A percentile compares a stretch with the other conserved stretches of the same genome.
Conservation (phyloP, 306 rosid genomes). For the Biancaea sappan region DNA sequence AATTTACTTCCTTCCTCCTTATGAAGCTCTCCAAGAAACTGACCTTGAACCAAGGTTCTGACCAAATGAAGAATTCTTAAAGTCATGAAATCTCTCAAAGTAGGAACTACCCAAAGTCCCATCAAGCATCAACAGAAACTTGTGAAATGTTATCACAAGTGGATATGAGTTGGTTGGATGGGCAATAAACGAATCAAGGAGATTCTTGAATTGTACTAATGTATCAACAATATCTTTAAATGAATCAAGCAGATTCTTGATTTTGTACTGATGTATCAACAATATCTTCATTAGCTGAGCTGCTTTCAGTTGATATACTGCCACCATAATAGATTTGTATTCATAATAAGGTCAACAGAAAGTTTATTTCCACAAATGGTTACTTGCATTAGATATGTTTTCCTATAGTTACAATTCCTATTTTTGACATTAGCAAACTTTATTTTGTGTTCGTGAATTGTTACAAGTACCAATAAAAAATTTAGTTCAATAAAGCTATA, state of each 20-base stretch:
- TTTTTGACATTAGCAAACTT: not conserved
- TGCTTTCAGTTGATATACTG: not conserved
- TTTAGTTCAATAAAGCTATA: too few relatives aligned
- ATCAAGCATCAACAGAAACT: slow-evolving; percentile 76
- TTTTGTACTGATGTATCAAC: slow-evolving; percentile 34
- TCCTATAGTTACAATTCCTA: not conserved
- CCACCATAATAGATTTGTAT: slow-evolving; percentile 42
- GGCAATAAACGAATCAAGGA: slow-evolving; percentile 56
- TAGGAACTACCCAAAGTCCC: slow-evolving; percentile 57
- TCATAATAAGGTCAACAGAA: not conserved
- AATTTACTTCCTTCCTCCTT: slow-evolving; percentile 56
- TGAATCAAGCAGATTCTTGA: too few relatives aligned
- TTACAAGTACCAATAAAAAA: not conserved
- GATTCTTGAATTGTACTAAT: slow-evolving; percentile 36
- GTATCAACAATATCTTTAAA: slow-evolving; percentile 59
- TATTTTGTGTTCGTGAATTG: too few relatives aligned
- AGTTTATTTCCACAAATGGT: too few relatives aligned
- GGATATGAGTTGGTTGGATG: slow-evolving; percentile 49
- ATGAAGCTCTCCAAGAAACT: slow-evolving; percentile 44
- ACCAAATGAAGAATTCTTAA: slow-evolving; percentile 3
- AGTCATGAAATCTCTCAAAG: slow-evolving; percentile 48
- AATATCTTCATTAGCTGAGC: slow-evolving; percentile 33
- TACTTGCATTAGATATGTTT: not conserved
- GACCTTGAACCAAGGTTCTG: slow-evolving; percentile 26
- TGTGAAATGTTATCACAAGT: slow-evolving; percentile 63